Base-by-base conservation (phyloP, 1,284 basidiomycete genomes). In the Ceratobasidium theobromae region DNA sequence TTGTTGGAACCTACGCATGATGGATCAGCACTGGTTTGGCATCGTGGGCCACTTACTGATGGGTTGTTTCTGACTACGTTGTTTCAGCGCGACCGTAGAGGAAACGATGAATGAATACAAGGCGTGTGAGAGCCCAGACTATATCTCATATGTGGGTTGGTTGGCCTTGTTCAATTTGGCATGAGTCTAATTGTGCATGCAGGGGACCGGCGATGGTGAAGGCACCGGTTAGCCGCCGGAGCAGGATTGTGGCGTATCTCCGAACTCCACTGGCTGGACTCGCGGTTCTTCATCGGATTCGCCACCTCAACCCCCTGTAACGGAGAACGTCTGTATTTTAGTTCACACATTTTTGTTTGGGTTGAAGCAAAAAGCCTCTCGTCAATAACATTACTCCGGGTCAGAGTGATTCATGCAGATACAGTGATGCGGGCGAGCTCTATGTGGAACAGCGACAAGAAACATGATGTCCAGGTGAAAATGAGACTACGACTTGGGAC, bases 31-130 rank as follows among this genome's bases (percentile, higher is more conserved):
- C 35, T 45, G 43, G 43, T 14, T 45, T 21, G 18, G 18, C 43
- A 6, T 9, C 18, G 18, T 11, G 43, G 35, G 35, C 35, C 16
- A 38, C 8, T 45, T 45, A 21, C 43, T 45, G 43, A 45, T 45
- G 12, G 35, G 43, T 21, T n/a, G 43, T 6, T 21, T 45, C 43
- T 45, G 18, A 14, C 8, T 45, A n/a, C 9, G 18, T 11, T 46
- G 43, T 35, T 30, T 46, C 71, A 93, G 91, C 54, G 89, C 88
- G 1, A 92, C 90, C 14, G 92, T 91, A 14, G 87, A 91, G 65
- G 91, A 94, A 72, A 78, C 95, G 21, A 78, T 94, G 68, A 91
- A 93, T 71, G 93, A 96, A 74, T 96, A 96, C 78, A 89, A 91
- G 72, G 93, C 94, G 58, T 95, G 92, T 75, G 93, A 96, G 77